Evolutionary conservation across 1,139 yeast genomes (phyloP).

Genomic region (Groenewaldozyma auringiensis): DNA sequence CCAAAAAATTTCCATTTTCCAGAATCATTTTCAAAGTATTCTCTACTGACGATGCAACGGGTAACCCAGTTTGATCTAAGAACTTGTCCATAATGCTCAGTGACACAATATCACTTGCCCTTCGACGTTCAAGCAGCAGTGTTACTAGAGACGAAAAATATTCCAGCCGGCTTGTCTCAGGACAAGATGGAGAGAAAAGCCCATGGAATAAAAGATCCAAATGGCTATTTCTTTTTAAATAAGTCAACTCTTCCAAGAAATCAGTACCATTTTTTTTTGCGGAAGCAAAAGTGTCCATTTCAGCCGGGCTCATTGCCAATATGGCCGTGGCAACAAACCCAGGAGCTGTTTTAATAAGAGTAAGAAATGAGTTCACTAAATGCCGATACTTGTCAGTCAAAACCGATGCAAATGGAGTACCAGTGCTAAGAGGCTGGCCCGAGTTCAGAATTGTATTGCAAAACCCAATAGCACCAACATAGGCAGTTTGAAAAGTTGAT

Average conservation of each 20-base stretch:
- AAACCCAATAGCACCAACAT: slow-evolving; percentile 23
- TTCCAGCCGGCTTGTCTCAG: slow-evolving; percentile 23
- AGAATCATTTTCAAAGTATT: slow-evolving; percentile 18
- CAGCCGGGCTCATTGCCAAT: slow-evolving; percentile 22
- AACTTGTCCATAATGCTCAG: slow-evolving; percentile 20
- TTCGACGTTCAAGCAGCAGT: slow-evolving; percentile 17
- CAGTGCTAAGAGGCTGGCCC: slow-evolving; percentile 13
- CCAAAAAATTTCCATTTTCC: slow-evolving; percentile 24
- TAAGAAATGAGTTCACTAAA: slow-evolving; percentile 28
- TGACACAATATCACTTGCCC: slow-evolving; percentile 18
- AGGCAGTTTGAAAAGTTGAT: slow-evolving; percentile 20
- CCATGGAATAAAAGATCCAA: slow-evolving; percentile 29
- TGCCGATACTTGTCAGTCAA: slow-evolving; percentile 23
- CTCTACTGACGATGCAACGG: slow-evolving; percentile 21
- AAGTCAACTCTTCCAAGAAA: slow-evolving; percentile 23
- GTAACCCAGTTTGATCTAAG: slow-evolving; percentile 17
- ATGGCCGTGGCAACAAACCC: slow-evolving; percentile 29
- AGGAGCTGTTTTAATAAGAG: slow-evolving; percentile 31
- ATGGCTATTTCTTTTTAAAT: slow-evolving; percentile 24
- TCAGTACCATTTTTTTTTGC: slow-evolving; percentile 15
- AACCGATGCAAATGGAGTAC: slow-evolving; percentile 17
- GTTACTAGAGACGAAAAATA: slow-evolving; percentile 27
- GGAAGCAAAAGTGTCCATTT: slow-evolving; percentile 20
- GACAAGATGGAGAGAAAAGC: slow-evolving; percentile 17
- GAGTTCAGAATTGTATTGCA: slow-evolving; percentile 18